Evolutionary conservation across 352 stramenopile species (phyloP).

Genomic region (Phytophthora pini): DNA sequence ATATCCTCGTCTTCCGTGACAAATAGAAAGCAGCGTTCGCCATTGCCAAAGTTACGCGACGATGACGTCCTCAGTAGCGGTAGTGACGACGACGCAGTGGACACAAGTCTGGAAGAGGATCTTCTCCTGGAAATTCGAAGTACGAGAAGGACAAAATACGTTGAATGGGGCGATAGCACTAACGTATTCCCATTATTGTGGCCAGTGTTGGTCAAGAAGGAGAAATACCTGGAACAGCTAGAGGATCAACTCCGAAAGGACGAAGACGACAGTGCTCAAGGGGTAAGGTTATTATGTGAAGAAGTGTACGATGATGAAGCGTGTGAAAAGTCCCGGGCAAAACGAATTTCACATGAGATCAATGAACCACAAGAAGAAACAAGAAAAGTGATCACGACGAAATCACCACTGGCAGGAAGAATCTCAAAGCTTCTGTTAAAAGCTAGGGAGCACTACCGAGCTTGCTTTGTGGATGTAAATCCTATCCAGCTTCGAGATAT

Average conservation of each 20-base stretch:
- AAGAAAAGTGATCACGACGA: not conserved
- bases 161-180: not conserved
- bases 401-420: not conserved
- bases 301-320: slow-evolving; percentile 4
- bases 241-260: slow-evolving; percentile 29
- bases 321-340: not conserved
- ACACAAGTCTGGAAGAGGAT: slow-evolving; percentile 29
- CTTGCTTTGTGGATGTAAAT: slow-evolving; percentile 44
- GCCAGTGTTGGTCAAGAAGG: slow-evolving; percentile 39
- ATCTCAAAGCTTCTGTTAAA: not conserved
- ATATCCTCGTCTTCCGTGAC: slow-evolving; percentile 3
- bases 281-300: slow-evolving; percentile 1
- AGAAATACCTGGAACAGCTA: slow-evolving; percentile 34
- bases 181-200: slow-evolving; percentile 3
- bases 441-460: slow-evolving; percentile 29
- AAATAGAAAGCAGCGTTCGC: not conserved
- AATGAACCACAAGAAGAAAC: not conserved
- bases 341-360: not conserved
- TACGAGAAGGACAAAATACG: slow-evolving; percentile 1
- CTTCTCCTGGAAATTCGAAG: slow-evolving; percentile 29
- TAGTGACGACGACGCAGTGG: slow-evolving; percentile 10
- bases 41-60: slow-evolving; percentile 11
- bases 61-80: not conserved
- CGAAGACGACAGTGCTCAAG: not conserved
- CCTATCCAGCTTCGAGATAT: slow-evolving; percentile 32